Base-by-base conservation (phyloP, 352 stramenopile species). In the Phytophthora brassicae region DNA sequence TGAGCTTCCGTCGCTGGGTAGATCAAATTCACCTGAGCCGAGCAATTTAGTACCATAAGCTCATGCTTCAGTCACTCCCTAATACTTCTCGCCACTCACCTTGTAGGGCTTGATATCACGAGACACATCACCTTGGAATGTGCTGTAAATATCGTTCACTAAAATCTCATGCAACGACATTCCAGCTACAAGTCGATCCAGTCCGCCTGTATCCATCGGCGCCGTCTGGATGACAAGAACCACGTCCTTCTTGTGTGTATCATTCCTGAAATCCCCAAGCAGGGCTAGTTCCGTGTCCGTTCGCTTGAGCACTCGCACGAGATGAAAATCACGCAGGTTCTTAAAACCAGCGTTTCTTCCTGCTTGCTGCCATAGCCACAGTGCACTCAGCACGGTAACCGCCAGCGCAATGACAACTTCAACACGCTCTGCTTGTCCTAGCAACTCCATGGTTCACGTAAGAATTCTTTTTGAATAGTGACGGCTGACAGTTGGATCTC, bases 141-240 rank as follows among this genome's bases (percentile, higher is more conserved):
- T 84, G 68, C 79, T 89, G 70, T 95, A 94, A 49, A 95, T 84
- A 56, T 95, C 84, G 56, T 95, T 95, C 20, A 77, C 51, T 22
- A 94, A 57, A n/a, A 88, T 86, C 49, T 76, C 61, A 23, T 91
- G 79, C 49, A 95, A 43, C 26, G 84, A 90, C n/a, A 95, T 59
- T n/a, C 60, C 71, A 4, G 54, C 36, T 47, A 95, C 50, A n/a
- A 93, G 49, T 19, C 56, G 23, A 20, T 63, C 48, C 16, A 90
- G 54, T n/a, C 70, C 57, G n/a, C 65, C 69, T 6, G 73, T 63
- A 51, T 86, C 74, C 66, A 95, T 78, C n/a, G 69, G 66, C 26
- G 81, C 74, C 36, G 78, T 84, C 53, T 89, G 79, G 49, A 94
- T 74, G 33, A 90, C 70, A 39, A 95, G 66, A 46, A 95, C 78